Percentiles rank a stretch among this genome's conserved stretches.
Conservation (phyloP, 2,329 filamentous ascomycete species). For the Alternaria burnsii region DNA sequence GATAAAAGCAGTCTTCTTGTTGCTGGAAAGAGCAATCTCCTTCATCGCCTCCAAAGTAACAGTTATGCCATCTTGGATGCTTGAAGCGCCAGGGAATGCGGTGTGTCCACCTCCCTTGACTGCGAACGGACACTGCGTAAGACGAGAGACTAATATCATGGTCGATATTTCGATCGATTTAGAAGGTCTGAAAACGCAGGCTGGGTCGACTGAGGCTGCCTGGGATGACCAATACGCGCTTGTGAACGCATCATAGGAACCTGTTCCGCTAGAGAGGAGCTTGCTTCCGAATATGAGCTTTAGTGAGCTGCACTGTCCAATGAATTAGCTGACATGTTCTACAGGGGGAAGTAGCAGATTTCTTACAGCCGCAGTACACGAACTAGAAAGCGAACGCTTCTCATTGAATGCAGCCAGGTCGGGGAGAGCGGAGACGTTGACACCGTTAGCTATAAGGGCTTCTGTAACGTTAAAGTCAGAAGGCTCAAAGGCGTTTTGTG, state of each 20-base stretch:
- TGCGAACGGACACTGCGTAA: slow-evolving; percentile 45
- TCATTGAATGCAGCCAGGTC: slow-evolving; percentile 9
- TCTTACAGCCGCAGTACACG: slow-evolving; percentile 25
- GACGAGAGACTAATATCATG: slow-evolving; percentile 11
- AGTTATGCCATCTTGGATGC: slow-evolving; percentile 52
- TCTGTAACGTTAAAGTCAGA: slow-evolving; percentile 20
- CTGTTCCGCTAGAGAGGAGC: slow-evolving; percentile 15
- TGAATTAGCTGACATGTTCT: neutral
- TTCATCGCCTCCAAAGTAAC: slow-evolving; percentile 49
- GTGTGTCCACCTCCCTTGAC: slow-evolving; percentile 55
- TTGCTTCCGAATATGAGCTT: slow-evolving; percentile 17
- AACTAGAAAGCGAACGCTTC: slow-evolving; percentile 2
- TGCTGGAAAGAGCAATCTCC: slow-evolving; percentile 24
- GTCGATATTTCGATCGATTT: slow-evolving; percentile 22
- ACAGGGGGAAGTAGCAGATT: neutral
- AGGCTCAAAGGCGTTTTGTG: slow-evolving; percentile 17
- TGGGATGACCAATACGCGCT: slow-evolving; percentile 28
- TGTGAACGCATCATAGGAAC: slow-evolving; percentile 20
- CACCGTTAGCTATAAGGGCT: slow-evolving; percentile 22
- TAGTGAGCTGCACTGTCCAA: slow-evolving; percentile 12
- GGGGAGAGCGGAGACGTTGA: slow-evolving; percentile 21
- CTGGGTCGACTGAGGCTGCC: slow-evolving; percentile 23
- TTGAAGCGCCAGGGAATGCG: slow-evolving; percentile 47
- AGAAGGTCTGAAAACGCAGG: slow-evolving; percentile 31
- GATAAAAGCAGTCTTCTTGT: slow-evolving; percentile 31